phyloP scores from a whole-genome alignment of 192 early-diverging fungal species.

The Phycomyces nitens region DNA sequence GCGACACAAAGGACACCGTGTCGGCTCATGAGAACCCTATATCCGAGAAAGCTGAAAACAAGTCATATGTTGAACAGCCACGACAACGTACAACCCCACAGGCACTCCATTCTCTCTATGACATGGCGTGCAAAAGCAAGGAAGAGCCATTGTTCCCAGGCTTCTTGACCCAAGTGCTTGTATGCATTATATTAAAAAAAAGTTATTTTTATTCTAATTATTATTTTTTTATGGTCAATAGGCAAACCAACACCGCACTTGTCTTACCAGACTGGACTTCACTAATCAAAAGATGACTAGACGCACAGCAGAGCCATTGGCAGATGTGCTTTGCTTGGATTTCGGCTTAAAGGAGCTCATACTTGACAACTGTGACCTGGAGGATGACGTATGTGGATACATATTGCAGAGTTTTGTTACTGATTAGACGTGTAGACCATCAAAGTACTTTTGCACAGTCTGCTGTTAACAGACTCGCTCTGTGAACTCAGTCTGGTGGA shows the following conservation, averaged over 20 bases:
- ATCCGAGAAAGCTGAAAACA: background rate
- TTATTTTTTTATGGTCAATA: background rate
- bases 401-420: background rate
- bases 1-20: background rate
- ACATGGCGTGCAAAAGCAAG: slow-evolving; percentile 27
- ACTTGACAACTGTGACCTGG: slow-evolving; percentile 66
- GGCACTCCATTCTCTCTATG: slow-evolving; percentile 20
- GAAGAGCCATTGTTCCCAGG: slow-evolving; percentile 20
- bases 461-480: slow-evolving; percentile 64
- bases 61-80: background rate
- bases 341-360: slow-evolving; percentile 68
- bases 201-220: background rate
- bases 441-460: slow-evolving; percentile 67
- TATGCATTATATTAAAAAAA: background rate
- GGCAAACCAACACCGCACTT: slow-evolving; percentile 14
- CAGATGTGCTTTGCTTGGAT: slow-evolving; percentile 72
- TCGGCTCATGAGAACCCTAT: background rate
- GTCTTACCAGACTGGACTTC: slow-evolving; percentile 23
- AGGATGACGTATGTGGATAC: slow-evolving; percentile 56
- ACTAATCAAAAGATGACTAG: slow-evolving; percentile 46
- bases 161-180: slow-evolving; percentile 15
- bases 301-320: slow-evolving; percentile 60
- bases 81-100: slow-evolving; percentile 8
- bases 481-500: slow-evolving; percentile 63
- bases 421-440: slow-evolving; percentile 38